These are phyloP conservation scores for Xylaria sp. DNA, from an alignment of 2,329 filamentous ascomycete species.

Conservation along the genomic window DNA sequence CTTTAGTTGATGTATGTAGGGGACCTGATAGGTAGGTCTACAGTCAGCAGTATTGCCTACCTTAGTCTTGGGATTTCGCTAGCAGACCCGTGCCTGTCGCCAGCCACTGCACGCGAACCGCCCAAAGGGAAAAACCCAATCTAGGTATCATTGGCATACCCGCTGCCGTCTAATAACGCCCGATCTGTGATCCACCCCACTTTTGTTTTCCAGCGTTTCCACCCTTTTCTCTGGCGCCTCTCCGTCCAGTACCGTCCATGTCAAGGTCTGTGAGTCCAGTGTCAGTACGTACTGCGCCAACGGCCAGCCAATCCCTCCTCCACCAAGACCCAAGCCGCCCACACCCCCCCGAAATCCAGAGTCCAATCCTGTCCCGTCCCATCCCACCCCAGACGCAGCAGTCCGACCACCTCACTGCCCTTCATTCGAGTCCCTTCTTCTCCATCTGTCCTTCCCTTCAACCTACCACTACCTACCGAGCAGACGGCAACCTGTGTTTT, in stretches of 20 bases:
- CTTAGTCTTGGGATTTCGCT: background rate
- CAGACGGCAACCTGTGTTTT: slow-evolving; percentile 26
- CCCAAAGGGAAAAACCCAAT: slow-evolving; percentile 13
- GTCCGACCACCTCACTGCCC: slow-evolving; percentile 29
- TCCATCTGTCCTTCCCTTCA: slow-evolving; percentile 27
- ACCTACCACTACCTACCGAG: slow-evolving; percentile 26
- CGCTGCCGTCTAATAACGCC: slow-evolving; percentile 28
- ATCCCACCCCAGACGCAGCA: slow-evolving; percentile 35
- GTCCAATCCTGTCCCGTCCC: slow-evolving; percentile 35
- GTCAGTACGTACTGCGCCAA: slow-evolving; percentile 30
- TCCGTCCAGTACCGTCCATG: slow-evolving; percentile 7
- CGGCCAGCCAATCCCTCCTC: slow-evolving; percentile 33
- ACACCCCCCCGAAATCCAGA: slow-evolving; percentile 36
- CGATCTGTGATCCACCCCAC: slow-evolving; percentile 30
- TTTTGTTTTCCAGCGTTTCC: slow-evolving; percentile 35
- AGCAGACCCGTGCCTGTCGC: slow-evolving; percentile 3
- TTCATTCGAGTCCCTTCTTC: slow-evolving; percentile 30
- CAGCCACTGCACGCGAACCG: slow-evolving; percentile 18
- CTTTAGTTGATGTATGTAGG: background rate
- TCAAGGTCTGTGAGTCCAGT: slow-evolving; percentile 26
- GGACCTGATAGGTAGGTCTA: no score
- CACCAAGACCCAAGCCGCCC: slow-evolving; percentile 15
- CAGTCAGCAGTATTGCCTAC: background rate
- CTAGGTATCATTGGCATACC: slow-evolving; percentile 7
- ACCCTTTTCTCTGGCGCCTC: slow-evolving; percentile 30